A percentile compares a stretch with the other conserved stretches of the same genome.
These are phyloP conservation scores for Fusarium dimerum DNA, from an alignment of 2,329 filamentous ascomycete genomes.

Conservation along the genomic window DNA sequence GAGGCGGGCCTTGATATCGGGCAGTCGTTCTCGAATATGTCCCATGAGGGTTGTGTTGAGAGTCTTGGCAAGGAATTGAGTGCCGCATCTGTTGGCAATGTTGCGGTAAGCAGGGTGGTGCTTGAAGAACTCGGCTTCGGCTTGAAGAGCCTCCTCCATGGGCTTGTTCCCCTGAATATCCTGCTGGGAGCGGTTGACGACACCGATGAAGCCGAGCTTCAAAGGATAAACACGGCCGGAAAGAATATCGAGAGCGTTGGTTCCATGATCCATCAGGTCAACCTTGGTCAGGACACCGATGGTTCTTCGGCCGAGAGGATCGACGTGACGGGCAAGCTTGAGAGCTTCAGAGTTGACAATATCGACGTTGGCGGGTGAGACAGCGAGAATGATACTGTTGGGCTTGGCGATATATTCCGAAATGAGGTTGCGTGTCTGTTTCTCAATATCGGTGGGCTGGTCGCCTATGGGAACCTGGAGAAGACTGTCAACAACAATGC, in stretches of 20 bases:
- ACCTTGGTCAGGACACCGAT: constrained; percentile 97
- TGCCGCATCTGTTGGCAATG: constrained; percentile 91
- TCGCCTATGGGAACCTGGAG: constrained; percentile 89
- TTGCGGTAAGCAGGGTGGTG: constrained; percentile 97
- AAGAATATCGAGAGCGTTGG: constrained; percentile 96
- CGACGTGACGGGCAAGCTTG: constrained; percentile 95
- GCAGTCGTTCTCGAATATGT: constrained; percentile 92
- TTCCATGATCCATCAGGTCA: constrained; percentile 98
- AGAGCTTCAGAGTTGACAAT: constrained; percentile 97
- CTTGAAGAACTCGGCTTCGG: constrained; percentile 92
- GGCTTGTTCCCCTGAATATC: constrained; percentile 96
- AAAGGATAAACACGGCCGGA: constrained; percentile 94
- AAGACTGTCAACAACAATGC: constrained; percentile 19
- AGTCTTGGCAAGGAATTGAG: constrained; percentile 90
- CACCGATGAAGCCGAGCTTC: constrained; percentile 96
- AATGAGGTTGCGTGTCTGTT: constrained; percentile 94
- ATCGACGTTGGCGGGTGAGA: constrained; percentile 96
- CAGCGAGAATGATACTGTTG: constrained; percentile 95
- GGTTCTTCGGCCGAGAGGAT: constrained; percentile 88
- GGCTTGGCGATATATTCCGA: constrained; percentile 98
- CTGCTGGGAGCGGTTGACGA: constrained; percentile 97
- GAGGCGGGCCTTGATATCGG: constrained; percentile 95
- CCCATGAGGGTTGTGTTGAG: constrained; percentile 94
- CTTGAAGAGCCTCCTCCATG: constrained; percentile 86
- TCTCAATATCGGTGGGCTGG: constrained; percentile 96